Base-by-base conservation (phyloP, 2,329 filamentous ascomycete species). In the Cercospora sp. region DNA sequence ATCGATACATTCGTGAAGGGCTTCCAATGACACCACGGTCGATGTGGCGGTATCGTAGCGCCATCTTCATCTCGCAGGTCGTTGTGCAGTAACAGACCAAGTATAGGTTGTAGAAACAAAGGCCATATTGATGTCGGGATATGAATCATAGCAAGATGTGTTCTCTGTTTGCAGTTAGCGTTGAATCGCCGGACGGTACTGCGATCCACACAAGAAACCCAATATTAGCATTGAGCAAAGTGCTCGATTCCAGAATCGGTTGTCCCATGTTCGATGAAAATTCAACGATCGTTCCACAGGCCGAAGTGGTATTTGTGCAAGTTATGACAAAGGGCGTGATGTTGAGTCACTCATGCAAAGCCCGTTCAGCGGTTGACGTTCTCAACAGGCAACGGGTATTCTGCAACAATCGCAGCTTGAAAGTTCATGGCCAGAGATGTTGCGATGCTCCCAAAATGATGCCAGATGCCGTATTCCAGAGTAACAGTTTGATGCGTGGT, bases 1-100 rank as follows among this genome's bases (percentile, higher is more conserved):
- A 98, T 87, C 70, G 92, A 96, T 73, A 99, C 89, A 79, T 98
- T 98, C 78, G 97, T 86, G 80, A 99, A 98, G 55, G 89, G 89
- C 80, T 95, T 91, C 77, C 84, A 83, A 70, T 79, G 83, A 16
- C 81, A 81, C 85, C 81, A 84, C 16, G 79, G 77, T 65, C 77
- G 79, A 26, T 75, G 76, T 13, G 74, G 72, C 67, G 76, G 65
- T 12, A 76, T 74, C 37, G 80, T 77, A 9, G 80, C 71, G 57
- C 80, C 80, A 51, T 81, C 79, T 64, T 79, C 78, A 53, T 81
- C 76, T 62, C 78, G 85, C 70, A 62, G 58, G 18, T 68, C 67
- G 51, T 77, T 74, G 51, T 78, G 75, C 1, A 93, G 92, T 57
- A 98, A 86, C 45, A 97, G 86, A 73, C 90, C 89, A n/a, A 97